Evolutionary conservation across 2,329 filamentous ascomycete species (phyloP).

Genomic region (Ophiocordyceps camponoti-saundersi): DNA sequence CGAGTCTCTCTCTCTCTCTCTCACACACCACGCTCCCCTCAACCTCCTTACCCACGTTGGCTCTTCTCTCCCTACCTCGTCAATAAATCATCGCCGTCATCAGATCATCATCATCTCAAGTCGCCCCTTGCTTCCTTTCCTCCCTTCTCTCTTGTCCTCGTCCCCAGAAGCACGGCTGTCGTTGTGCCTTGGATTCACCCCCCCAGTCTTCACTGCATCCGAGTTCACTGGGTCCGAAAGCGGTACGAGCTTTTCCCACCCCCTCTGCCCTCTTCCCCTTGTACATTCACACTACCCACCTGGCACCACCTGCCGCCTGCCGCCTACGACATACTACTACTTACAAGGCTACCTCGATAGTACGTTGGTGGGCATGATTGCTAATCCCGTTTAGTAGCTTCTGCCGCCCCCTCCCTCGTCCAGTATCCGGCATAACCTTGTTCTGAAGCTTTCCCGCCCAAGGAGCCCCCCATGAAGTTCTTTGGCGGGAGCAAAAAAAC

Average conservation of each 20-base stretch:
- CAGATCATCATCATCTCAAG: background rate
- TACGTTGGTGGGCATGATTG: no score
- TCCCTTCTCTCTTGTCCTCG: background rate
- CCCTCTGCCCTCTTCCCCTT: background rate
- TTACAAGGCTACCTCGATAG: background rate
- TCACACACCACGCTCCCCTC: no score
- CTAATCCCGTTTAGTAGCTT: slow-evolving; percentile 12
- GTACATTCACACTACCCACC: no score
- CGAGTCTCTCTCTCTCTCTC: no score
- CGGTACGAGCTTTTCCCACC: background rate
- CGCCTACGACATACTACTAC: background rate
- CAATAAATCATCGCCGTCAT: background rate
- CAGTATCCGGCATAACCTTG: slow-evolving; percentile 22
- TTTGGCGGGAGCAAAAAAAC: slow-evolving; percentile 27
- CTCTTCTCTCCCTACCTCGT: no score
- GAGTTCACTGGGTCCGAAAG: background rate
- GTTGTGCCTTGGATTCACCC: background rate
- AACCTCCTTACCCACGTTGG: no score
- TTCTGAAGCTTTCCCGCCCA: slow-evolving; percentile 5
- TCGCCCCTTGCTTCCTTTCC: background rate
- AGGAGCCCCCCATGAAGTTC: slow-evolving; percentile 30
- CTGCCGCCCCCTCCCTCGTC: slow-evolving; percentile 2
- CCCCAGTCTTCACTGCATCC: no score
- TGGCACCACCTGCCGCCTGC: background rate
- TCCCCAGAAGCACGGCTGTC: no score